Percentiles rank a stretch among this genome's conserved stretches.
Conservation (phyloP, 371 early-diverging fungal species). For the Choanephora cucurbitarum region DNA sequence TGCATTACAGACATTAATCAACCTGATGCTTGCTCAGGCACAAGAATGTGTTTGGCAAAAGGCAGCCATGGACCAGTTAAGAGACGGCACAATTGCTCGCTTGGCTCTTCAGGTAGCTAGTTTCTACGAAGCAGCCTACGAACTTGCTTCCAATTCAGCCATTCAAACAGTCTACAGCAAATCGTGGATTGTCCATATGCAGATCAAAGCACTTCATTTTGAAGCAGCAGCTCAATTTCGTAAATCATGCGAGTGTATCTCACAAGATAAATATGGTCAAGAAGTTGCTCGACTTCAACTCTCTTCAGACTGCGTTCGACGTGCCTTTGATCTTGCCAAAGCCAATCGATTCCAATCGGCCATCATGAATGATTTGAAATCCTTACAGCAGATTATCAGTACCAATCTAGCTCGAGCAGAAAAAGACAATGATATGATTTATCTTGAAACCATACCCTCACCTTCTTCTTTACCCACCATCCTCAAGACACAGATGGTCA, state of each 20-base stretch:
- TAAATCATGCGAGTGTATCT: constrained; percentile 72
- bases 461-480: constrained; percentile 60
- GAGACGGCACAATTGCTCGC: constrained; percentile 74
- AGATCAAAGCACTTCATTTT: constrained; percentile 74
- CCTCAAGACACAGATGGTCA: constrained; percentile 71
- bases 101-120: constrained; percentile 77
- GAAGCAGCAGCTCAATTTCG: constrained; percentile 78
- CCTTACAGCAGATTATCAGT: constrained; percentile 59
- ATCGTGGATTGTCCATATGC: constrained; percentile 67
- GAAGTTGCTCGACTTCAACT: constrained; percentile 76
- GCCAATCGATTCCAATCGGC: constrained; percentile 11
- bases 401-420: constrained; percentile 72
- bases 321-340: constrained; percentile 34
- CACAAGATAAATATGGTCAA: constrained; percentile 81
- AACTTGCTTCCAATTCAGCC: constrained; percentile 60
- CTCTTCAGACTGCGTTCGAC: constrained; percentile 50
- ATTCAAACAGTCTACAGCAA: constrained; percentile 51
- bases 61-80: constrained; percentile 77
- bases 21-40: constrained; percentile 87
- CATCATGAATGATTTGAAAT: constrained; percentile 44
- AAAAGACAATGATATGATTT: constrained; percentile 91
- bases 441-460: constrained; percentile 75
- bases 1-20: constrained; percentile 64
- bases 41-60: constrained; percentile 90
- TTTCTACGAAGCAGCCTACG: constrained; percentile 69